Base-by-base conservation (phyloP, 176 grass and related monocot genomes). In the Avena sativa region DNA sequence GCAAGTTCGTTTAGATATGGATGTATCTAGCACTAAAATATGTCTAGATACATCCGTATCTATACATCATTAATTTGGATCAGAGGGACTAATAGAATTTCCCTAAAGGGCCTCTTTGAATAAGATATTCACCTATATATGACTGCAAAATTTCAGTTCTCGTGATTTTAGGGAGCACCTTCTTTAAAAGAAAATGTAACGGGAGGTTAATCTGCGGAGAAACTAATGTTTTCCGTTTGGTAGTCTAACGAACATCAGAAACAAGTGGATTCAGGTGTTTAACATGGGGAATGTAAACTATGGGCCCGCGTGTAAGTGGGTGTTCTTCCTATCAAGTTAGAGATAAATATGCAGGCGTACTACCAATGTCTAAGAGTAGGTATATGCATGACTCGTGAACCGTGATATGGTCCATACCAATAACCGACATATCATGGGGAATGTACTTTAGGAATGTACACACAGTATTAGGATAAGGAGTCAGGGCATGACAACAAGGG, bases 371-470 rank as follows among this genome's bases (percentile, higher is more conserved):
- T 74, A 61, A 46, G 57, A 26, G 16, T 48, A 74, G 30, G 81
- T 56, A 38, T 36, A 43, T 43, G 40, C 6, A 67, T 36, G 64
- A 34, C 64, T 40, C 19, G 19, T 28, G 40, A 43, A 43, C 40
- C 40, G 44, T 48, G 8, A 50, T 46, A 66, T 81, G 79, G 52
- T 59, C 68, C 53, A 74, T 47, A 17, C 66, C 65, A 60, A 84
- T 63, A 61, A 63, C 4, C 20, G 71, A 84, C 20, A 21, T 25
- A n/a, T 63, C 47, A 50, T 4, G 57, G 57, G 38, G 2, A 30
- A 75, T 63, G 71, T 64, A 76, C 12, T 0, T 12, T 2, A 8
- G 25, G 71, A 64, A 76, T 76, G 26, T 64, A 52, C 73, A 34
- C 3, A 51, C 23, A 36, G 43, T 84, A 49, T 14, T 14, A 74